A percentile compares a stretch with the other conserved stretches of the same genome.
These are phyloP conservation scores for Trichocomaceae sp. DNA, from an alignment of 2,329 filamentous ascomycete genomes.

Conservation along the genomic window DNA sequence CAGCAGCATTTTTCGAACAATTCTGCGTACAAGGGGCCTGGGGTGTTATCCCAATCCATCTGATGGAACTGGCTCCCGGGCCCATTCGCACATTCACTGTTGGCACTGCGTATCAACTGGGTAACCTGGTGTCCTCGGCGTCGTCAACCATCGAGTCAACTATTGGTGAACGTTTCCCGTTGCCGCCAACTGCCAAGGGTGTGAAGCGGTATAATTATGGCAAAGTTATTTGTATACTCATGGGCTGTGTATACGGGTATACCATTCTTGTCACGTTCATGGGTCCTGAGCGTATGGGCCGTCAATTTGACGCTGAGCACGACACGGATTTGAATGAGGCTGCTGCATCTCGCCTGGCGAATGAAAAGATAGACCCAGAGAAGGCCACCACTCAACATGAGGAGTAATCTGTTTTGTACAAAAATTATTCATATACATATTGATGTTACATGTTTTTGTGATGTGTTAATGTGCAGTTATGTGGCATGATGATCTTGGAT, in stretches of 20 bases:
- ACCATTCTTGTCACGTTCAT: conserved; percentile 46
- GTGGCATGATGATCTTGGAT: not conserved
- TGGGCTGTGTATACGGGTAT: conserved; percentile 71
- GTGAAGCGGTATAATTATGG: conserved; percentile 64
- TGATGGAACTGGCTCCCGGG: conserved; percentile 59
- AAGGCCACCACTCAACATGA: conserved; percentile 19
- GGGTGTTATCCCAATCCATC: conserved; percentile 65
- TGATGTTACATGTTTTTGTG: not conserved
- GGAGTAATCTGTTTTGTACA: not conserved
- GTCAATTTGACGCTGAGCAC: conserved; percentile 42
- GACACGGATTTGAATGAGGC: conserved; percentile 43
- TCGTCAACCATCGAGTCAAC: conserved; percentile 70
- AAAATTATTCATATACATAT: not conserved
- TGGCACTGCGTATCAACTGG: conserved; percentile 57
- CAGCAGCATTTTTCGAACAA: conserved; percentile 76
- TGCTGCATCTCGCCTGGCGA: conserved; percentile 26
- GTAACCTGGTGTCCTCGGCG: conserved; percentile 54
- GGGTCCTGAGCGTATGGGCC: conserved; percentile 45
- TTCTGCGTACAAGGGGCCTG: conserved; percentile 72
- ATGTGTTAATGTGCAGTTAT: not conserved
- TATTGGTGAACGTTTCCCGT: conserved; percentile 67
- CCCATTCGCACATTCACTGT: conserved; percentile 58
- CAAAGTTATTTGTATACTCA: conserved; percentile 83
- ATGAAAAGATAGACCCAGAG: conserved; percentile 25
- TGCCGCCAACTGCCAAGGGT: conserved; percentile 50